Conservation (phyloP, 202 grass and related monocot species). For the Bolboschoenoplectus hybrid region DNA sequence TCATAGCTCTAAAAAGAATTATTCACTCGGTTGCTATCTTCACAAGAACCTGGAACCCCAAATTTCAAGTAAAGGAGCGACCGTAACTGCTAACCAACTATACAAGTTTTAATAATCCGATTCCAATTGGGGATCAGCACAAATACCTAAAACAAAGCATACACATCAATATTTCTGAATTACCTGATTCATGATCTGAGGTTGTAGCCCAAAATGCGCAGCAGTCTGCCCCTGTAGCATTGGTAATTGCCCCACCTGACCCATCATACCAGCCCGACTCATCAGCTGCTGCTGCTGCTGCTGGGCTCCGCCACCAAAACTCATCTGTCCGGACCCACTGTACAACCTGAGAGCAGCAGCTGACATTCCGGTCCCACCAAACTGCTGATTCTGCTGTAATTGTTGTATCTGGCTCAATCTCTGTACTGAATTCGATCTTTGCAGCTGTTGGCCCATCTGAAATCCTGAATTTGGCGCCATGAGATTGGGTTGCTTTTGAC, state of each 20-base stretch:
- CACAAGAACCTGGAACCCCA: neutral
- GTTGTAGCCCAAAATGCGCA: slow-evolving; percentile 69
- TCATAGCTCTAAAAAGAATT: neutral
- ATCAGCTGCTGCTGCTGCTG: slow-evolving; percentile 65
- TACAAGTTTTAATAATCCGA: neutral
- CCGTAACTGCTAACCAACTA: neutral
- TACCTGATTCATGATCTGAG: slow-evolving; percentile 88
- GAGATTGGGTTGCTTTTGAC: slow-evolving; percentile 49
- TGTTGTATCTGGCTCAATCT: slow-evolving; percentile 56
- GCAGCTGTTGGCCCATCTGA: slow-evolving; percentile 38
- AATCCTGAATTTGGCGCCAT: slow-evolving; percentile 37
- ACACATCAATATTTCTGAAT: slow-evolving; percentile 17
- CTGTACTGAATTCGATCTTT: slow-evolving; percentile 23
- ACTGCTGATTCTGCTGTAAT: slow-evolving; percentile 53
- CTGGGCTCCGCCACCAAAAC: slow-evolving; percentile 62
- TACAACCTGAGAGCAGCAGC: slow-evolving; percentile 67
- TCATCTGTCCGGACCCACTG: slow-evolving; percentile 60
- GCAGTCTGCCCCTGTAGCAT: slow-evolving; percentile 75
- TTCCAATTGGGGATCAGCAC: neutral
- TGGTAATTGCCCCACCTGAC: slow-evolving; percentile 61
- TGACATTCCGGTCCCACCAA: slow-evolving; percentile 45
- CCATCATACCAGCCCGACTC: slow-evolving; percentile 65
- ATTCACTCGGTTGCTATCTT: neutral
- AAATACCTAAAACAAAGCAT: neutral
- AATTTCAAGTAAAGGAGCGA: neutral